These are phyloP conservation scores for Pulveroboletus sp. DNA, from an alignment of 768 basidiomycete genomes.

Conservation along the genomic window DNA sequence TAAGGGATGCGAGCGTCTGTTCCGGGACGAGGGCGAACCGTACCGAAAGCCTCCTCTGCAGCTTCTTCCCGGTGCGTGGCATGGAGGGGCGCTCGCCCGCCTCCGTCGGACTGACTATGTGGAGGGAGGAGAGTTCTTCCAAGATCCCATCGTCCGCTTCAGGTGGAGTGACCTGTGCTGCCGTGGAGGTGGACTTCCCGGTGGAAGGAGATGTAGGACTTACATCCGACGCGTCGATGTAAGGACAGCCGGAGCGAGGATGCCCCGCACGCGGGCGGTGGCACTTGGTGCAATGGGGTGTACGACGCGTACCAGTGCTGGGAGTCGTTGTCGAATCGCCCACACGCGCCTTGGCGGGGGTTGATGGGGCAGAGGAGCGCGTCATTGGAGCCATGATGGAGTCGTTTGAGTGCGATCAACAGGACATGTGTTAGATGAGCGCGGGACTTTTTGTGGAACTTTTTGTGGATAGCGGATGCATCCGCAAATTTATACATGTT, in stretches of 20 bases:
- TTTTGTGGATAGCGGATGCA: no score
- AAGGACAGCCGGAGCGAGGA: conserved; percentile 60
- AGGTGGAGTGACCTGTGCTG: neutral
- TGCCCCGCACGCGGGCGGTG: conserved; percentile 51
- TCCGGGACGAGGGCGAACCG: conserved; percentile 29
- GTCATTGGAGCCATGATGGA: conserved; percentile 23
- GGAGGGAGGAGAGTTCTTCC: conserved; percentile 45
- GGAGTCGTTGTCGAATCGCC: conserved; percentile 24
- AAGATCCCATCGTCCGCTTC: conserved; percentile 29
- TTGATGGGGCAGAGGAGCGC: conserved; percentile 30
- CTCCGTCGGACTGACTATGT: conserved; percentile 30
- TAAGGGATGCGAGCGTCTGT: conserved; percentile 49
- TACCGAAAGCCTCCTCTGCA: conserved; percentile 27
- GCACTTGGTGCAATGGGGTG: conserved; percentile 53
- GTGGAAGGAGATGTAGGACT: conserved; percentile 15
- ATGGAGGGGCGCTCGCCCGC: conserved; percentile 8
- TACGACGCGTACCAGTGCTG: conserved; percentile 43
- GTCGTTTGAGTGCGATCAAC: neutral
- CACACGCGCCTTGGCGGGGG: conserved; percentile 21
- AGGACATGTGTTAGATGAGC: no score
- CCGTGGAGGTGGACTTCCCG: conserved; percentile 2
- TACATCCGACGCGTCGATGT: conserved; percentile 27
- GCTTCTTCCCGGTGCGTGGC: conserved; percentile 2
- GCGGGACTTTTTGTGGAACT: no score
- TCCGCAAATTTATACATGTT: no score